A percentile compares a stretch with the other conserved stretches of the same genome.
phyloP scores from a whole-genome alignment of 164 flowering plant species.

The Liriodendron chinense region DNA sequence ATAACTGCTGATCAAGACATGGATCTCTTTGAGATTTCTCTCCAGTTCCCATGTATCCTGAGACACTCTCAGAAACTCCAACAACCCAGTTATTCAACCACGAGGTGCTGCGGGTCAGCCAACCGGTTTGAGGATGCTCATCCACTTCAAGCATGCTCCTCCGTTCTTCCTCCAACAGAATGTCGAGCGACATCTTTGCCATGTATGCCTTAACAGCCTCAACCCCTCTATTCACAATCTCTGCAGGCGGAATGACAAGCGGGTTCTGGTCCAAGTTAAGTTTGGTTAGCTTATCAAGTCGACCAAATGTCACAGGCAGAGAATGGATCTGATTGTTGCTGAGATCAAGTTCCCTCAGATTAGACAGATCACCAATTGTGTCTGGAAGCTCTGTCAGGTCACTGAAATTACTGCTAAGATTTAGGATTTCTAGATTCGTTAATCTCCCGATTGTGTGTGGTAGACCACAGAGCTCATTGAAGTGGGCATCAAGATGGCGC shows the following conservation, averaged over 20 bases:
- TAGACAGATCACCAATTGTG: conserved; percentile 72
- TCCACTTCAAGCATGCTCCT: conserved; percentile 35
- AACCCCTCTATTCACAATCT: conserved; percentile 64
- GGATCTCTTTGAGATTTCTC: conserved; percentile 48
- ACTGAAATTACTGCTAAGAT: conserved; percentile 80
- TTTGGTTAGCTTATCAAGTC: conserved; percentile 62
- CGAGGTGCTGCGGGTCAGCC: conserved; percentile 78
- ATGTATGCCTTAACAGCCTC: conserved; percentile 76
- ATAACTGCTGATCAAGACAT: conserved; percentile 71
- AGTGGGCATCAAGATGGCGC: conserved; percentile 69
- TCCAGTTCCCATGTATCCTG: conserved; percentile 42
- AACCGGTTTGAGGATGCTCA: conserved; percentile 42
- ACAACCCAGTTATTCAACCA: conserved; percentile 54
- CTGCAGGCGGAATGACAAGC: conserved; percentile 66
- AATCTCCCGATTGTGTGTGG: conserved; percentile 71
- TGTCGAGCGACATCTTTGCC: conserved; percentile 77
- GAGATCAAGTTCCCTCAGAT: conserved; percentile 82
- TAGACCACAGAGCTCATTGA: conserved; percentile 86
- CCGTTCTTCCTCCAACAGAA: conserved; percentile 67
- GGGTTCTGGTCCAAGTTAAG: conserved; percentile 91
- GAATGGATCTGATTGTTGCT: conserved; percentile 87
- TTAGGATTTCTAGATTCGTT: conserved; percentile 65
- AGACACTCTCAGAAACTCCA: conserved; percentile 39
- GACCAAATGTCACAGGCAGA: conserved; percentile 80
- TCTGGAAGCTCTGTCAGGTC: conserved; percentile 82